Evolutionary conservation across 2,329 filamentous ascomycete genomes (phyloP).

Genomic region (Nemania diffusa): DNA sequence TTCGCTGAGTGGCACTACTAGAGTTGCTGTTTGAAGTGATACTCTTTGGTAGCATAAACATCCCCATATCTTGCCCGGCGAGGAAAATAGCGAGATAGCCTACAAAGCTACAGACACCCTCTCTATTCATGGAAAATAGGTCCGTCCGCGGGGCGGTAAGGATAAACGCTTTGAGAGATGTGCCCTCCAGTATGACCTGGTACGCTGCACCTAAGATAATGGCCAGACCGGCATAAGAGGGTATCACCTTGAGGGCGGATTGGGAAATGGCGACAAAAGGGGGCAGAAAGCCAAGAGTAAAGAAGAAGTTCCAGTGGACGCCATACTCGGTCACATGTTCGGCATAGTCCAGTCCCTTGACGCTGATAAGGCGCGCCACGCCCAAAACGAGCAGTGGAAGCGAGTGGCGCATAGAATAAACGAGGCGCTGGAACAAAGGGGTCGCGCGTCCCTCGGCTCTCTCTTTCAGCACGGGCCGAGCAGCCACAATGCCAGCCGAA

Average conservation of each 20-base stretch:
- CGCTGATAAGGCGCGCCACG: constrained; percentile 81
- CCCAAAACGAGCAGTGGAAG: constrained; percentile 85
- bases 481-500: constrained; percentile 89
- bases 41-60: constrained; percentile 76
- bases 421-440: constrained; percentile 67
- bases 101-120: constrained; percentile 93
- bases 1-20: constrained; percentile 60
- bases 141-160: constrained; percentile 82
- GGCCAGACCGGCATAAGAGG: constrained; percentile 80
- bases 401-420: constrained; percentile 79
- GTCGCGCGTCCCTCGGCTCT: constrained; percentile 61
- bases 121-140: constrained; percentile 88
- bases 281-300: constrained; percentile 88
- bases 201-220: constrained; percentile 76
- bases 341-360: constrained; percentile 94
- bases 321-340: constrained; percentile 98
- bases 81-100: constrained; percentile 97
- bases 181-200: constrained; percentile 79
- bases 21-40: constrained; percentile 56
- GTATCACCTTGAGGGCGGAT: constrained; percentile 73
- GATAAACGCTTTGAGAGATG: constrained; percentile 82
- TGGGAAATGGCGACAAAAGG: constrained; percentile 90
- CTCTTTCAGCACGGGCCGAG: constrained; percentile 80
- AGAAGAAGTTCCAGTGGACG: constrained; percentile 99
- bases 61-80: constrained; percentile 84